A percentile compares a stretch with the other conserved stretches of the same genome.
Evolutionary conservation across 768 basidiomycete genomes (phyloP).

Genomic region (Termitomyces sp.): DNA sequence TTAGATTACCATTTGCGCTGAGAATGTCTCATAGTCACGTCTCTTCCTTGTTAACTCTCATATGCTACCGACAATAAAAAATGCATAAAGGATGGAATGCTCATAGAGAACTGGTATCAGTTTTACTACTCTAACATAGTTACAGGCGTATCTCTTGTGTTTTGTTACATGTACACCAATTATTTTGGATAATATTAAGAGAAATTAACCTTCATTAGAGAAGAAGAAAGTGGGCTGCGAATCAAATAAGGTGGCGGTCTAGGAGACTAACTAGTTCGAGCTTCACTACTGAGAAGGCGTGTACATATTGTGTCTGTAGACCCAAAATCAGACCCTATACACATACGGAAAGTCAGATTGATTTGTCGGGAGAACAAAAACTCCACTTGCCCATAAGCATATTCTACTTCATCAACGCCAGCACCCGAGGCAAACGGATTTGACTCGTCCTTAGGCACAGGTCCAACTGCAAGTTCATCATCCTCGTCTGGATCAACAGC

Average conservation of each 20-base stretch:
- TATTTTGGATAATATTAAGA: no score
- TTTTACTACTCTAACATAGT: no score
- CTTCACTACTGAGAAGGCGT: neutral
- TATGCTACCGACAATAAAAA: no score
- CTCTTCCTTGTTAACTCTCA: no score
- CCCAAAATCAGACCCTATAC: conserved; percentile 1
- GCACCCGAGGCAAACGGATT: conserved; percentile 74
- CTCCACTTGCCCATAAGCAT: conserved; percentile 70
- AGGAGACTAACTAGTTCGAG: neutral
- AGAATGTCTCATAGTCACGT: no score
- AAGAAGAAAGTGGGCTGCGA: no score
- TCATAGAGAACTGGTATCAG: no score
- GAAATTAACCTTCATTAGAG: no score
- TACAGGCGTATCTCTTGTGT: no score
- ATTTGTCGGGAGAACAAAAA: neutral
- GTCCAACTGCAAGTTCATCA: conserved; percentile 68
- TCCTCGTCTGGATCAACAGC: conserved; percentile 70
- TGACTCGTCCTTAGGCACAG: conserved; percentile 68
- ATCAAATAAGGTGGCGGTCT: neutral
- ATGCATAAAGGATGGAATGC: no score
- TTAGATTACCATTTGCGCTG: no score
- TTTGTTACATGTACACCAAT: no score
- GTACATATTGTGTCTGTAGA: neutral
- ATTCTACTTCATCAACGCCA: conserved; percentile 88
- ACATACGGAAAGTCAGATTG: neutral